Evolutionary conservation across 108 stramenopile genomes (phyloP).

Genomic region (Licmophora abbreviata): DNA sequence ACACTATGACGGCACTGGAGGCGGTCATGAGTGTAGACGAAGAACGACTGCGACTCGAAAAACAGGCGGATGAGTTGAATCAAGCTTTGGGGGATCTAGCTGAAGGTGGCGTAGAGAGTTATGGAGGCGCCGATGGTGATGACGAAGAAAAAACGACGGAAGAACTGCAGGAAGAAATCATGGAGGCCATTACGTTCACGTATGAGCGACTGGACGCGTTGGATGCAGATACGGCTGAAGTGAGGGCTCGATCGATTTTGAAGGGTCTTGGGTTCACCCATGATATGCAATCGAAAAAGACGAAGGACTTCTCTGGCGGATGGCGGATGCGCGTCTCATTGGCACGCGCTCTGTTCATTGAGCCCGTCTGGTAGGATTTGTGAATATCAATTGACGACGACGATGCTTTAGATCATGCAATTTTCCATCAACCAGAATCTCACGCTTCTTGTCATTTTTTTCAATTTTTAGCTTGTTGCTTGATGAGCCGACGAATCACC

Average conservation of each 20-base stretch:
- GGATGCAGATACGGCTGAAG: conserved; percentile 94
- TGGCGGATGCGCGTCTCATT: conserved; percentile 99
- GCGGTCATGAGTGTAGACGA: conserved; percentile 98
- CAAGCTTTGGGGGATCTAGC: conserved; percentile 53
- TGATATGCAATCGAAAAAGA: conserved; percentile 89
- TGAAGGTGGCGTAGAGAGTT: conserved; percentile 31
- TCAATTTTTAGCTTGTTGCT: conserved; percentile 9
- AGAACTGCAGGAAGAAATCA: conserved; percentile 80
- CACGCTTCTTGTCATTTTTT: neutral
- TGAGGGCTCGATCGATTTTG: conserved; percentile 94
- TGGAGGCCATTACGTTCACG: conserved; percentile 82
- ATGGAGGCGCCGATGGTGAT: conserved; percentile 18
- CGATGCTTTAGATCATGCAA: neutral
- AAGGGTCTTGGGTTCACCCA: conserved; percentile 94
- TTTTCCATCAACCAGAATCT: neutral
- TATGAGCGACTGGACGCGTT: conserved; percentile 96
- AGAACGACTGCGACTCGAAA: conserved; percentile 80
- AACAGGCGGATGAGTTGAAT: conserved; percentile 89
- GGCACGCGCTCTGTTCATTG: conserved; percentile 92
- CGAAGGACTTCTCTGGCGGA: conserved; percentile 94
- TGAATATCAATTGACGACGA: conserved; percentile 64
- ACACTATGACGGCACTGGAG: conserved; percentile 90
- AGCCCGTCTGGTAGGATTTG: conserved; percentile 91
- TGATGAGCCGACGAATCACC: conserved; percentile 92
- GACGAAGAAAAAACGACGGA: conserved; percentile 57